These are phyloP conservation scores for Venustampulla echinocandica DNA, from an alignment of 495 filamentous ascomycete genomes.

Conservation along the genomic window DNA sequence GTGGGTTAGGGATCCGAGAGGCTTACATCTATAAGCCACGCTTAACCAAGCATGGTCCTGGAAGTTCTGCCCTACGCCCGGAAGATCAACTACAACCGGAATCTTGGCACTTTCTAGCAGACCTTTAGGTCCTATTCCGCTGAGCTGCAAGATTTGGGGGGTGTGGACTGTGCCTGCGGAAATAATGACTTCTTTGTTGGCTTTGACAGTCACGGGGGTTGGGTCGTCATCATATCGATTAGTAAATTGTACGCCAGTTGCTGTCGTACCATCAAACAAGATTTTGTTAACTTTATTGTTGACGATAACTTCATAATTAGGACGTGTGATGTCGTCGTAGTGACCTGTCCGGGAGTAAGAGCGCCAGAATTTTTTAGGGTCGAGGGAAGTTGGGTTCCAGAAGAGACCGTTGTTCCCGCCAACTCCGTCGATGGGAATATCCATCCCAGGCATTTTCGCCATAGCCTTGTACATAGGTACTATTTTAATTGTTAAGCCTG, in stretches of 20 bases:
- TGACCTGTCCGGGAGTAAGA: neutral
- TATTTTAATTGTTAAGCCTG: neutral
- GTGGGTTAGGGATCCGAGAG: too few relatives aligned
- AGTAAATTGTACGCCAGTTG: neutral
- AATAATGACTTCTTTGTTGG: conserved; percentile 40
- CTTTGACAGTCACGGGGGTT: conserved; percentile 28
- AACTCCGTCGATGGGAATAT: neutral
- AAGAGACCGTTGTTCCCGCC: neutral
- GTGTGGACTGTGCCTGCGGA: conserved; percentile 45
- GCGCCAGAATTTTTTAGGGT: neutral
- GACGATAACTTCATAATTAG: neutral
- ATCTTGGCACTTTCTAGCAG: conserved; percentile 56
- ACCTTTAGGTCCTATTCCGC: conserved; percentile 56
- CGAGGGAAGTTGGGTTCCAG: neutral
- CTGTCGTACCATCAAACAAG: neutral
- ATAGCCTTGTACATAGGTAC: neutral
- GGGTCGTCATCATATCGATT: neutral
- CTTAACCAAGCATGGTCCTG: conserved; percentile 5
- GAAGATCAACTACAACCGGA: conserved; percentile 56
- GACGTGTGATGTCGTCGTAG: neutral
- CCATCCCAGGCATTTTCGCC: neutral
- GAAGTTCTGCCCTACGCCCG: conserved; percentile 69
- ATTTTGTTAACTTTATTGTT: neutral
- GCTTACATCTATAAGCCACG: neutral
- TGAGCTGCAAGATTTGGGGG: conserved; percentile 58